Base-by-base conservation (phyloP, 768 basidiomycete species). In the Hypholoma fasciculare region DNA sequence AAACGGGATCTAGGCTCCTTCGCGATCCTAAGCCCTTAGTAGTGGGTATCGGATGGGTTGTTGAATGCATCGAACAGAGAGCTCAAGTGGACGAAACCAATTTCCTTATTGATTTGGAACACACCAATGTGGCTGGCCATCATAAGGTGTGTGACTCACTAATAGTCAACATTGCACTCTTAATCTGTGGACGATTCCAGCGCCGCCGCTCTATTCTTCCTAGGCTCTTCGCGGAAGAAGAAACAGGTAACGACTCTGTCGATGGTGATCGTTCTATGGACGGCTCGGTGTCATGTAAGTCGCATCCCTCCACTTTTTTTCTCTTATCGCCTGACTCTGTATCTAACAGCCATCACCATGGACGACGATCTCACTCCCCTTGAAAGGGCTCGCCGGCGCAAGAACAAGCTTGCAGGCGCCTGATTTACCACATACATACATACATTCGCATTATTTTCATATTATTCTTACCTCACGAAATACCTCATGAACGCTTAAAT, bases 1-100 rank as follows among this genome's bases (percentile, higher is more conserved):
- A 42, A 38, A 2, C 54, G 4, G 17, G 26, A 16, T 13, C 13
- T 36, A 90, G 89, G 52, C 67, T 85, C 49, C 73, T 91, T 20
- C 76, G 83, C 46, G 87, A 92, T 40, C 90, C 82, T 70, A 66
- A 87, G 65, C 94, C 94, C 0, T 62, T 75, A 23, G 86, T 93
- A 14, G 89, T 96, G 14, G 90, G 92, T 7, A 91, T 94, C 63
- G 88, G 85, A 16, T 95, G 94, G 94, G 89, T 96, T 4, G 90
- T 94, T 2, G 87, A 92, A 66, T 96, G 92, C 62, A 88, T 82
- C 1, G 92, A 94, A 64, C 82, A 86, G 61, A 78, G 81, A 46
- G 70, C 70, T 39, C 81, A 72, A 46, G 82, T 89, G 3, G 90
- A 88, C 20, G 93, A 93, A 67, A 70, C 75, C 3, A 79, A 74